A percentile compares a stretch with the other conserved stretches of the same genome.
These are phyloP conservation scores for Cardamine occulta DNA, from an alignment of 345 rosid species.

Conservation along the genomic window DNA sequence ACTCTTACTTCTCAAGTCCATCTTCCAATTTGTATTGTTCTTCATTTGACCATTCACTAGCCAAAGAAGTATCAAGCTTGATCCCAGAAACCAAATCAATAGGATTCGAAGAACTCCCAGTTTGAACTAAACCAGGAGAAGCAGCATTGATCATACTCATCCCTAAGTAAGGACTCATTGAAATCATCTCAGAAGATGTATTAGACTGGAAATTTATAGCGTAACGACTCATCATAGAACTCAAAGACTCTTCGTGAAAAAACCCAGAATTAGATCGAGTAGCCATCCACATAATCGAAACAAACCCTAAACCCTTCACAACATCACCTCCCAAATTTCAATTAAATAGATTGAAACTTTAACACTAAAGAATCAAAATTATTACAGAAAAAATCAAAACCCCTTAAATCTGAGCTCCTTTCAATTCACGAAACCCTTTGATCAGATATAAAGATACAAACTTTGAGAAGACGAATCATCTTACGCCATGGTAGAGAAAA, in stretches of 20 bases:
- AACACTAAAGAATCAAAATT: constrained; percentile 11
- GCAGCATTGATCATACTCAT: constrained; percentile 44
- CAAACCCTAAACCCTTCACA: constrained; percentile 21
- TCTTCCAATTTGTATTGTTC: constrained; percentile 76
- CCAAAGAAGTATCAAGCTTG: constrained; percentile 61
- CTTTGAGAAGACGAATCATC: constrained; percentile 30
- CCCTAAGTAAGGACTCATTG: constrained; percentile 54
- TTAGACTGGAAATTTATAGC: constrained; percentile 61
- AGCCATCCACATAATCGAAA: constrained; percentile 56
- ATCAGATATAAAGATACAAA: constrained; percentile 25
- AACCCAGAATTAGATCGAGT: constrained; percentile 65
- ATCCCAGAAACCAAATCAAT: constrained; percentile 63
- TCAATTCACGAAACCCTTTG: constrained; percentile 25
- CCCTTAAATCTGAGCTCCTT: constrained; percentile 13
- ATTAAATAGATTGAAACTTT: constrained; percentile 3
- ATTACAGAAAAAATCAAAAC: constrained; percentile 9
- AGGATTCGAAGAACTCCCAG: constrained; percentile 57
- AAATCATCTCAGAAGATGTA: constrained; percentile 57
- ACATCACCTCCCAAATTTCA: neutral
- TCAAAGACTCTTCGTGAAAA: constrained; percentile 42
- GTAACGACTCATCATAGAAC: constrained; percentile 50
- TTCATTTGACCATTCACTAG: constrained; percentile 79
- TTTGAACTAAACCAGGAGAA: constrained; percentile 44
- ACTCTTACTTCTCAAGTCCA: constrained; percentile 68
- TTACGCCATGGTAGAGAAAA: constrained; percentile 22